Evolutionary conservation across 176 grass and related monocot genomes (phyloP), one percentile per base, ranked within the genome.

Genomic region (Musa schizocarpa): DNA sequence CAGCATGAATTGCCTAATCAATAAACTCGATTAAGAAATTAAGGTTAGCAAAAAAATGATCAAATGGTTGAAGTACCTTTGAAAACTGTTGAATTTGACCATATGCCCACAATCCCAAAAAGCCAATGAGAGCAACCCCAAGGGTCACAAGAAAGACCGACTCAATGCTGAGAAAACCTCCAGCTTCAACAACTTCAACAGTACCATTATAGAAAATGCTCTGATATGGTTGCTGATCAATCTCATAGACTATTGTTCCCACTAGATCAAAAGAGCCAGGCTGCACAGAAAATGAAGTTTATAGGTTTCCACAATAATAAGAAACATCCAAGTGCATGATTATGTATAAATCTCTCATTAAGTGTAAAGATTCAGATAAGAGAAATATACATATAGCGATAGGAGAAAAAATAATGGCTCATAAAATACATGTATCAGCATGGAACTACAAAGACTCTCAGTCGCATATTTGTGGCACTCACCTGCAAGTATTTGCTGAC

Each of bases 401-500:
- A 43, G 34, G 34, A 43, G 34, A 43, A 43, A 43, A 43, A 6
- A 43, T 43, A 43, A 43, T 43, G 34, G 34, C 34, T 6, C 34
- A 43, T 43, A 43, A 43, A 43, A 43, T 6, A 43, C 34, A 43
- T 43, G 34, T 6, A 43, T 43, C 34, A 6, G 34, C 34, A 43
- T 43, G 34, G 4, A 43, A 5, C 34, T 43, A 43, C 4, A 43
- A 27, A 27, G 34, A 43, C 4, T 43, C 26, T 27, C 34, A 5
- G 34, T 43, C 34, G 34, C 43, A 50, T 59, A 9, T 61, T 50
- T 16, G 16, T 6, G 27, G 20, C 54, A 81, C 80, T 53, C 10
- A 99, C 95, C 95, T 99, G 95, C 87, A 99, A 86, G 85, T 89
- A 99, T 79, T 99, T 99, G 88, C 84, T 99, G 61, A 94, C 90